phyloP scores from a whole-genome alignment of 2,329 filamentous ascomycete genomes.

The Annulohypoxylon truncatum region DNA sequence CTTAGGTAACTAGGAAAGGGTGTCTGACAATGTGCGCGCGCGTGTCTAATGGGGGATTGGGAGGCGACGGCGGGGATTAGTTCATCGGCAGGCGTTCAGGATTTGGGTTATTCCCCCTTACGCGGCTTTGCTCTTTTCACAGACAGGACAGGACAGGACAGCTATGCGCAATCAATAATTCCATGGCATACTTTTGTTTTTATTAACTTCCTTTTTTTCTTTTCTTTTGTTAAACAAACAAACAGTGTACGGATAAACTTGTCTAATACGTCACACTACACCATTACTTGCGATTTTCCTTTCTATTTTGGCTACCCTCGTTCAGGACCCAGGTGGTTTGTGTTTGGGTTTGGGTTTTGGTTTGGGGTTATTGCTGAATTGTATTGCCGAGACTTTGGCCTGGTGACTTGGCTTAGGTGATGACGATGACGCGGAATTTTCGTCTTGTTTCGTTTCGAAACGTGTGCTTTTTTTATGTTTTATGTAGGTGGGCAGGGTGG shows the following conservation, averaged over 20 bases:
- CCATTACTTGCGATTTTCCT: not conserved
- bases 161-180: slow-evolving; percentile 11
- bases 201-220: too few relatives aligned
- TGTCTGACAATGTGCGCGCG: not conserved
- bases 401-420: not conserved
- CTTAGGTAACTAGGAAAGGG: slow-evolving; percentile 14
- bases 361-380: too few relatives aligned
- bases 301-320: too few relatives aligned
- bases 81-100: slow-evolving; percentile 21
- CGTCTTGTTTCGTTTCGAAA: not conserved
- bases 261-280: slow-evolving; percentile 4
- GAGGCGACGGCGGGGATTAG: not conserved
- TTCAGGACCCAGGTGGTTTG: not conserved
- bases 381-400: not conserved
- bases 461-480: not conserved
- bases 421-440: not conserved
- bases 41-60: not conserved
- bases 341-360: too few relatives aligned
- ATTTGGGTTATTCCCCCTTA: not conserved
- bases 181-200: too few relatives aligned
- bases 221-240: slow-evolving; percentile 21
- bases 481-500: not conserved
- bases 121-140: not conserved
- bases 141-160: not conserved
- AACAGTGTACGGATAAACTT: not conserved